Percentiles rank a stretch among this genome's conserved stretches.
Evolutionary conservation across 768 basidiomycete genomes (phyloP).

Genomic region (Krasilnikovozyma curviuscula): DNA sequence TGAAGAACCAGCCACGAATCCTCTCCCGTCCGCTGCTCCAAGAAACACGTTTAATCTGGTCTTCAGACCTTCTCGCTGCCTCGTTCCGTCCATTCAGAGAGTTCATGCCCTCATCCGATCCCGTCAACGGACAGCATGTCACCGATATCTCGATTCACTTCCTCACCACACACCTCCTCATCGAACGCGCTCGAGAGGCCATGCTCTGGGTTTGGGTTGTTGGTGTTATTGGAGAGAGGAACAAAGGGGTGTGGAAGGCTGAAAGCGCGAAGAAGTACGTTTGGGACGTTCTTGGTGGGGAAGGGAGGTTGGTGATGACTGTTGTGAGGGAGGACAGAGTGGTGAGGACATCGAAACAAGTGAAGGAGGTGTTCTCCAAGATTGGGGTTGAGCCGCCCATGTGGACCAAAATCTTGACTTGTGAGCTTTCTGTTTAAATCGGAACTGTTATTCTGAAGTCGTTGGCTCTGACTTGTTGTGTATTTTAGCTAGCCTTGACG

Average conservation of each 20-base stretch:
- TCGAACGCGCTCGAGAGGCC: slow-evolving; percentile 25
- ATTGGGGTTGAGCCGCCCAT: slow-evolving; percentile 16
- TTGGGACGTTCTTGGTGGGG: slow-evolving; percentile 10
- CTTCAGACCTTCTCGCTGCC: slow-evolving; percentile 15
- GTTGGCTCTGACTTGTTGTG: too few species aligned
- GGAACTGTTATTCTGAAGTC: not conserved
- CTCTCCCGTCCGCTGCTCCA: slow-evolving; percentile 14
- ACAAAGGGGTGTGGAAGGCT: slow-evolving; percentile 17
- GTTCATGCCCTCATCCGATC: slow-evolving; percentile 12
- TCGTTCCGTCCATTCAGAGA: slow-evolving; percentile 20
- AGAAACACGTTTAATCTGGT: slow-evolving; percentile 22
- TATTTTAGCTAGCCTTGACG: slow-evolving; percentile 24
- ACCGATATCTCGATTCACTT: slow-evolving; percentile 23
- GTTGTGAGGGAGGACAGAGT: not conserved
- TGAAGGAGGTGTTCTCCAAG: slow-evolving; percentile 7
- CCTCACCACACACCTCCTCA: slow-evolving; percentile 18
- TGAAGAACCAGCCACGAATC: slow-evolving; percentile 22
- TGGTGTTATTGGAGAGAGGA: slow-evolving; percentile 14
- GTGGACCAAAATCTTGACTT: slow-evolving; percentile 16
- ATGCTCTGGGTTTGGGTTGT: slow-evolving; percentile 23
- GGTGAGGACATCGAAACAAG: slow-evolving; percentile 15
- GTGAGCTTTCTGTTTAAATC: slow-evolving; percentile 9
- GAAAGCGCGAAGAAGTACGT: slow-evolving; percentile 14
- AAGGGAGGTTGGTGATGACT: not conserved
- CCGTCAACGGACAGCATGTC: too few species aligned